Evolutionary conservation across 495 filamentous ascomycete species (phyloP).

Genomic region (Pseudevernia furfuracea): DNA sequence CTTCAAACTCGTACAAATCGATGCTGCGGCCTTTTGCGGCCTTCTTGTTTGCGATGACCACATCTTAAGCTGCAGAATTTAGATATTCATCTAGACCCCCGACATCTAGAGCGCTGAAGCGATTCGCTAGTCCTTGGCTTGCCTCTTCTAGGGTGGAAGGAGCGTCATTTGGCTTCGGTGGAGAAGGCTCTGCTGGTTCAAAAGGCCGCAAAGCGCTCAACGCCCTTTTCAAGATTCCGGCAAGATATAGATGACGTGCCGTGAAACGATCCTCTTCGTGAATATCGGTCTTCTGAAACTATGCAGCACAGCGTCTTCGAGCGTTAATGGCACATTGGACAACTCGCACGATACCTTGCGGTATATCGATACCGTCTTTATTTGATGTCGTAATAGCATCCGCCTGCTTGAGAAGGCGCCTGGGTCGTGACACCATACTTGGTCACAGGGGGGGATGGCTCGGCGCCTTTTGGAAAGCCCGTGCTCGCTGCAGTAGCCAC

Average conservation of each 20-base stretch:
- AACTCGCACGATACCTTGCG: slow-evolving; percentile 7
- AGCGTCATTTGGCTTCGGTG: neutral
- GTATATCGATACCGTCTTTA: slow-evolving; percentile 3
- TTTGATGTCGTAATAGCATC: slow-evolving; percentile 7
- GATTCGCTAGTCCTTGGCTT: neutral
- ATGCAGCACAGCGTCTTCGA: slow-evolving; percentile 15
- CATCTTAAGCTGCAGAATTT: slow-evolving; percentile 10
- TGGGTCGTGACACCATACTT: slow-evolving; percentile 13
- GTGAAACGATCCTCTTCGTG: slow-evolving; percentile 1
- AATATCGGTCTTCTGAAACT: slow-evolving; percentile 18
- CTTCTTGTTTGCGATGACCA: slow-evolving; percentile 9
- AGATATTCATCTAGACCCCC: slow-evolving; percentile 10
- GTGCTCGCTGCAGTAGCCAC: neutral
- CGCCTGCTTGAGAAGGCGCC: slow-evolving; percentile 17
- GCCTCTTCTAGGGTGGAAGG: neutral
- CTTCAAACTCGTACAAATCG: slow-evolving; percentile 16
- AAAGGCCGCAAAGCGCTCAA: slow-evolving; percentile 9
- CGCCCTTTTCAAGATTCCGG: slow-evolving; percentile 5
- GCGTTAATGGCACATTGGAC: slow-evolving; percentile 16
- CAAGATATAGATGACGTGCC: slow-evolving; percentile 11
- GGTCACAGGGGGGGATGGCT: neutral
- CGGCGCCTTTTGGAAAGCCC: neutral
- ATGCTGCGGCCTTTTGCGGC: neutral
- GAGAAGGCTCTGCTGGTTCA: neutral
- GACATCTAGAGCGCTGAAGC: neutral